Evolutionary conservation across 2,329 filamentous ascomycete species (phyloP), one percentile per base, ranked within the genome.

Genomic region (Stachybotrys chartarum): DNA sequence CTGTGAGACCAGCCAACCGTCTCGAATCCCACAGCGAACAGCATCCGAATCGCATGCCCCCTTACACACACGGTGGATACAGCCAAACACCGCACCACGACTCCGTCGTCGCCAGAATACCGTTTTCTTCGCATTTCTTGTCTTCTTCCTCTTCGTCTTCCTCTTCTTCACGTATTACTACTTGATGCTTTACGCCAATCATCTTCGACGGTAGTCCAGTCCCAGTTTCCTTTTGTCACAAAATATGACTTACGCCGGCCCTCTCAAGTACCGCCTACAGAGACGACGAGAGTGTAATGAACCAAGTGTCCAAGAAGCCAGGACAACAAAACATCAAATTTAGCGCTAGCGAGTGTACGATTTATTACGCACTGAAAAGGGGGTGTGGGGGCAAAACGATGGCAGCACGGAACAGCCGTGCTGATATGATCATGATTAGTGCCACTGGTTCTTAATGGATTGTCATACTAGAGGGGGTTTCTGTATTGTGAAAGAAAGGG

Each of bases 1-100:
- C 63, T 72, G 53, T 72, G 60, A 63, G n/a, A 24, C 24, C 4
- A 24, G 24, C 45, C 45, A 10, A 47, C 45, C 16, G 17, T n/a
- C 45, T 17, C 45, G 45, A 42, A 6, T 14, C 5, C 5, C 35
- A 42, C 35, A 24, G 4, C 24, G 4, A 24, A 24, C 24, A 24
- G 24, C 24, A 24, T 24, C 24, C 24, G 24, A 24, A 24, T 24
- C 24, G 24, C 24, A 24, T 24, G 24, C 24, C 24, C 24, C 24
- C 24, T 24, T 24, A 24, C 24, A 24, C 24, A 24, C 24, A 24
- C 24, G 24, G 24, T 24, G 24, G 24, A 24, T 24, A 24, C 24
- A 24, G 24, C 24, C 24, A 24, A 24, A 24, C 4, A 24, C 24
- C 24, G 24, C 24, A 24, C 24, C 24, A 4, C 24, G 24, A 24